These are phyloP conservation scores for Blastobotrys parvus DNA, from an alignment of 805 yeast genomes.

Conservation along the genomic window DNA sequence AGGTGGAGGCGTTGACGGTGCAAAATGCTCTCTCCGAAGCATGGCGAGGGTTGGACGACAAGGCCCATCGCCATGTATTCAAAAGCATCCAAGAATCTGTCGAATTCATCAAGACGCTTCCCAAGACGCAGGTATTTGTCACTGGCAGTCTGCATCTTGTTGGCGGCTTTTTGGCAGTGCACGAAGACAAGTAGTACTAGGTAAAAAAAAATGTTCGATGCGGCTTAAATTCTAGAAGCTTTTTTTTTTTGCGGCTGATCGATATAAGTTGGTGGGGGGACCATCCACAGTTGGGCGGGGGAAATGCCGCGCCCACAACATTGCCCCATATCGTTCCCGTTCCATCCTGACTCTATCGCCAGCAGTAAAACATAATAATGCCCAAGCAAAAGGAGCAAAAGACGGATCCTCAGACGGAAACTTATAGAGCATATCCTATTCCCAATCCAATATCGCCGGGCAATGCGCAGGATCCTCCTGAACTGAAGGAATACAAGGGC, in stretches of 20 bases:
- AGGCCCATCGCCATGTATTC: slow-evolving; percentile 44
- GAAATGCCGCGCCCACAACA: too few species aligned
- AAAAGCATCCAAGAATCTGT: slow-evolving; percentile 71
- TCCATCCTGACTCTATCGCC: neutral
- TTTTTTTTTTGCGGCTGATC: too few species aligned
- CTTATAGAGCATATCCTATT: neutral
- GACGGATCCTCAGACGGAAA: neutral
- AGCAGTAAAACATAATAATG: neutral
- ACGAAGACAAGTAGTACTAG: slow-evolving; percentile 37
- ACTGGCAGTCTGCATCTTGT: slow-evolving; percentile 92
- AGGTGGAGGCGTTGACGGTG: slow-evolving; percentile 69
- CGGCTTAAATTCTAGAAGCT: too few species aligned
- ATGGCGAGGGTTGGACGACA: slow-evolving; percentile 51
- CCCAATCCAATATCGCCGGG: neutral
- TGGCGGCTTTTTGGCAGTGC: slow-evolving; percentile 85
- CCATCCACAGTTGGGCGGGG: too few species aligned
- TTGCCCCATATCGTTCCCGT: neutral
- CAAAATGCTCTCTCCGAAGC: slow-evolving; percentile 65
- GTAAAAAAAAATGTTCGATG: neutral
- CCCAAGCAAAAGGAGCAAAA: neutral
- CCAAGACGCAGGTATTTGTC: slow-evolving; percentile 63
- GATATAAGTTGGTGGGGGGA: too few species aligned
- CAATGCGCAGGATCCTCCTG: neutral
- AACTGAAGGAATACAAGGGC: neutral
- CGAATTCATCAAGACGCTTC: slow-evolving; percentile 38